Evolutionary conservation across 805 yeast genomes (phyloP).

Genomic region (Clavispora phyllophila): DNA sequence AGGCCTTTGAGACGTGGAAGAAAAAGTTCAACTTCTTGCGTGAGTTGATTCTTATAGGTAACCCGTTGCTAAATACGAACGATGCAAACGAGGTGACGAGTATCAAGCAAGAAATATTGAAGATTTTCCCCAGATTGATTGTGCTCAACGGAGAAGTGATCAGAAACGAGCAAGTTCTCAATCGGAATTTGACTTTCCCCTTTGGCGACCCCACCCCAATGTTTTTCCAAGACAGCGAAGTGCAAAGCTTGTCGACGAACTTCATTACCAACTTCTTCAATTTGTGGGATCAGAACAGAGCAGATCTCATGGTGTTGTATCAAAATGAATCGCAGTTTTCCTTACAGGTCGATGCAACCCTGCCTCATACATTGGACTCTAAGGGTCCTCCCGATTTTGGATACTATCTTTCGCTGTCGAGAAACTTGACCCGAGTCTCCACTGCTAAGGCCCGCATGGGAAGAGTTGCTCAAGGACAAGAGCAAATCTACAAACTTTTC

Average conservation of each 20-base stretch:
- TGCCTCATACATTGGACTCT: constrained; percentile 43
- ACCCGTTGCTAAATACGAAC: constrained; percentile 55
- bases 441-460: constrained; percentile 49
- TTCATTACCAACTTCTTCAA: constrained; percentile 72
- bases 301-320: constrained; percentile 66
- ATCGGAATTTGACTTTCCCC: constrained; percentile 50
- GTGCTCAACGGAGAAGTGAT: constrained; percentile 74
- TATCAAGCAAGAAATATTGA: constrained; percentile 59
- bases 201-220: constrained; percentile 50
- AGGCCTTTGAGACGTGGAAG: constrained; percentile 67
- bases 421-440: constrained; percentile 67
- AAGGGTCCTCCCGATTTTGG: constrained; percentile 46
- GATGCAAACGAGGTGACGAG: constrained; percentile 27
- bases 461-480: constrained; percentile 65
- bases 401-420: constrained; percentile 63
- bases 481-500: constrained; percentile 57
- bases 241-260: constrained; percentile 67
- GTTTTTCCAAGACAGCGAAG: constrained; percentile 75
- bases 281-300: constrained; percentile 77
- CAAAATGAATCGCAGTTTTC: constrained; percentile 85
- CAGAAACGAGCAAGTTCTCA: constrained; percentile 65
- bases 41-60: constrained; percentile 73
- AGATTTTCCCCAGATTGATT: constrained; percentile 72
- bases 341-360: constrained; percentile 64
- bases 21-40: constrained; percentile 68